A percentile compares a stretch with the other conserved stretches of the same genome.
phyloP scores from a whole-genome alignment of 148 eudicot genomes.

The Linanthus parryae region DNA sequence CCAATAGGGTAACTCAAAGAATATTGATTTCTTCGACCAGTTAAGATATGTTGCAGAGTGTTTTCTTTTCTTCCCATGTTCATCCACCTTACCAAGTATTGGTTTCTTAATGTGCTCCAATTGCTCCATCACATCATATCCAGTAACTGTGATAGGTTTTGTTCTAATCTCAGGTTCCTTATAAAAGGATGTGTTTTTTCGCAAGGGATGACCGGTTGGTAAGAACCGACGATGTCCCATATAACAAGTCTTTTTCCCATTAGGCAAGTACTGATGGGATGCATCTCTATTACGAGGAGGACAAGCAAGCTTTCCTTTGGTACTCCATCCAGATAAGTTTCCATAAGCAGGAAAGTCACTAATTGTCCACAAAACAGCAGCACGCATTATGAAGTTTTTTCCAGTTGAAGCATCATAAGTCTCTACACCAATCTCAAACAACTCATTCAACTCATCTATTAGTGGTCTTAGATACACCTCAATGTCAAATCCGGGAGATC shows the following conservation, averaged over 20 bases:
- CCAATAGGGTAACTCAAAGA: slow-evolving; percentile 12
- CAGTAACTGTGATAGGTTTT: not conserved
- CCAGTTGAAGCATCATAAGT: no score
- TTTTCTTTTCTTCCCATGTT: not conserved
- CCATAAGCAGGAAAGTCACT: no score
- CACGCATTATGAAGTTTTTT: no score
- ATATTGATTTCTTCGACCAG: slow-evolving; percentile 7
- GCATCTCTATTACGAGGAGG: no score
- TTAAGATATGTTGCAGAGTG: not conserved
- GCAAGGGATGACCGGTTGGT: not conserved
- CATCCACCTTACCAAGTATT: not conserved
- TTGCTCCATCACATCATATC: not conserved
- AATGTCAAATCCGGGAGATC: no score
- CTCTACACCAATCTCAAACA: no score
- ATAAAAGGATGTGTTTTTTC: not conserved
- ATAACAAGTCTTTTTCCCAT: not conserved
- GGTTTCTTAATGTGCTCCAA: not conserved
- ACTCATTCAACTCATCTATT: no score
- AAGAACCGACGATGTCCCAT: slow-evolving; percentile 8
- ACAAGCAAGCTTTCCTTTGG: no score
- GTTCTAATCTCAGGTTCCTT: not conserved
- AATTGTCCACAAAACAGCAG: no score
- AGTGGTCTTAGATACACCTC: no score
- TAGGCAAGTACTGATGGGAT: not conserved
- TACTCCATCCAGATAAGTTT: no score